Percentiles rank a stretch among this genome's conserved stretches.
Conservation (phyloP, 1,139 yeast species). For the Magnusiomyces sp. region DNA sequence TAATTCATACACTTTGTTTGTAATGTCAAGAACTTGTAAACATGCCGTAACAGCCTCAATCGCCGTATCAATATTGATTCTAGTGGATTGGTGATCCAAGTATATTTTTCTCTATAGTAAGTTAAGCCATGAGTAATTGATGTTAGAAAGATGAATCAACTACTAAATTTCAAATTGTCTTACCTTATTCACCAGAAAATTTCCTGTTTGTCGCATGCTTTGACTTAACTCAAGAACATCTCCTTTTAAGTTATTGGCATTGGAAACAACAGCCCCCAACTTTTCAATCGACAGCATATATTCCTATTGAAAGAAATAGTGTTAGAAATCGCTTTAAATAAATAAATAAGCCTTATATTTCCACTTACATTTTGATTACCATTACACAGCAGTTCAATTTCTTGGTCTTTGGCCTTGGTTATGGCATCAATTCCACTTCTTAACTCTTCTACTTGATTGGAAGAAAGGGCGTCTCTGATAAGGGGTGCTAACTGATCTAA, state of each 20-base stretch:
- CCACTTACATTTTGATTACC: conserved; percentile 46
- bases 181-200: conserved; percentile 6
- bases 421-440: conserved; percentile 49
- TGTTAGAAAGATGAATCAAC: not conserved
- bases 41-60: conserved; percentile 42
- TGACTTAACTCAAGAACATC: conserved; percentile 45
- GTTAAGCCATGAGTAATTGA: not conserved
- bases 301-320: conserved; percentile 19
- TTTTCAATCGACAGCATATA: conserved; percentile 44
- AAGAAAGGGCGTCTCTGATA: conserved; percentile 56
- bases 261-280: conserved; percentile 48
- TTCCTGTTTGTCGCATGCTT: conserved; percentile 32
- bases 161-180: not conserved
- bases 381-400: conserved; percentile 53
- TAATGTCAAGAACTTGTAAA: conserved; percentile 73
- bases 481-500: conserved; percentile 75
- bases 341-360: not conserved
- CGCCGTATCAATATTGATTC: conserved; percentile 30
- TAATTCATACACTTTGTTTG: conserved; percentile 78
- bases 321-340: not conserved
- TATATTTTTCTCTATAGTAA: conserved; percentile 21
- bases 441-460: conserved; percentile 49
- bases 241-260: conserved; percentile 46
- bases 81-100: conserved; percentile 25
- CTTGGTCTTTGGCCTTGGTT: conserved; percentile 53